phyloP scores from a whole-genome alignment of 306 rosid genomes.

The Malus orientalis region DNA sequence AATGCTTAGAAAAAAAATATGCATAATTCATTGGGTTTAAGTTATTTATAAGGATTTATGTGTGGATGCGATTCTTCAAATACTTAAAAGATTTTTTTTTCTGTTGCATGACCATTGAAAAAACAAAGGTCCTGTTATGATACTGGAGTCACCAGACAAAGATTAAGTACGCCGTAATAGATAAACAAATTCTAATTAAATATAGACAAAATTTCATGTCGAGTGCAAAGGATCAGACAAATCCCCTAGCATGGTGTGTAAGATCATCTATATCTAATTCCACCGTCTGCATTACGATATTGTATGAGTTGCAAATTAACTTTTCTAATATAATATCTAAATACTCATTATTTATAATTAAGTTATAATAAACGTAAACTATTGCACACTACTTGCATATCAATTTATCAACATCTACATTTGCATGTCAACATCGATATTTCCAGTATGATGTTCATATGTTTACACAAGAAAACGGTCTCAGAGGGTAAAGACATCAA shows the following conservation, averaged over 20 bases:
- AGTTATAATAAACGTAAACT: no score
- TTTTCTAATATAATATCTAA: background rate
- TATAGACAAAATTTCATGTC: background rate
- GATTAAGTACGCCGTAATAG: background rate
- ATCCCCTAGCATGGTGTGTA: background rate
- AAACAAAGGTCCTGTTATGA: background rate
- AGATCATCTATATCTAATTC: constrained; percentile 5
- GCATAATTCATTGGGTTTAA: background rate
- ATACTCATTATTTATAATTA: no score
- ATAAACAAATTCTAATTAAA: background rate
- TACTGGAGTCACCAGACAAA: background rate
- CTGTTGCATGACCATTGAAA: background rate
- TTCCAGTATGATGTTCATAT: no score
- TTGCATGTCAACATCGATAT: no score
- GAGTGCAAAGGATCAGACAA: constrained; percentile 1
- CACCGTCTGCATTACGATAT: constrained; percentile 3
- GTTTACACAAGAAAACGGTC: no score
- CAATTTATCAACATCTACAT: no score
- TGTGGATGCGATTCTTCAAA: background rate
- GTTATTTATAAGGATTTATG: background rate
- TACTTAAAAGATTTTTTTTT: background rate
- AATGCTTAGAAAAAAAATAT: background rate
- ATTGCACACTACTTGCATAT: no score
- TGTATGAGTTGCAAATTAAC: background rate
- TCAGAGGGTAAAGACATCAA: no score